Evolutionary conservation across 2,329 filamentous ascomycete species (phyloP).

Genomic region (Ceratocystis alfenasii): DNA sequence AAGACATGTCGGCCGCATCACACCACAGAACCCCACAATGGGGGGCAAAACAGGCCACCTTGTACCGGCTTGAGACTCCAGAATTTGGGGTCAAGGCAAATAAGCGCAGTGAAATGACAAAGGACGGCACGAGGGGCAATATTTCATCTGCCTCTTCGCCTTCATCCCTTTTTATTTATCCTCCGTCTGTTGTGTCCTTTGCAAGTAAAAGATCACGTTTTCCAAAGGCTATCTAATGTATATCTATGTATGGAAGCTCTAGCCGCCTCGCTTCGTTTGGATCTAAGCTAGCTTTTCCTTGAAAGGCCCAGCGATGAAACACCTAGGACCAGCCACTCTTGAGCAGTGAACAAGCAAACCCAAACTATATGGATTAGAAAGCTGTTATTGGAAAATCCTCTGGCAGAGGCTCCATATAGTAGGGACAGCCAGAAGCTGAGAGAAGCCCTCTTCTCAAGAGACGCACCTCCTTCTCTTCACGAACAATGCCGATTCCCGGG

Average conservation of each 20-base stretch:
- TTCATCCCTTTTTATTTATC: too few species aligned
- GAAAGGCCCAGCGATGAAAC: conserved; percentile 1
- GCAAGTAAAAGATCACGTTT: background rate
- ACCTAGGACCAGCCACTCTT: background rate
- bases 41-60: conserved; percentile 14
- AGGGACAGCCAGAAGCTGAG: background rate
- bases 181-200: background rate
- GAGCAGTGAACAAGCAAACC: background rate
- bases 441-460: background rate
- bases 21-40: conserved; percentile 14
- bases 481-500: background rate
- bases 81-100: background rate
- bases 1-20: conserved; percentile 1
- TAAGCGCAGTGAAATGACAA: background rate
- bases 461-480: background rate
- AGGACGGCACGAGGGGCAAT: background rate
- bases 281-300: background rate
- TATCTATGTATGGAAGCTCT: conserved; percentile 2
- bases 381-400: too few species aligned
- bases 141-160: too few species aligned
- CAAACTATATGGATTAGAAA: too few species aligned
- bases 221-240: background rate
- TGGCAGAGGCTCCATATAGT: background rate
- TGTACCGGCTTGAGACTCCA: conserved; percentile 2
- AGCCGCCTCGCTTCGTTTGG: conserved; percentile 8